phyloP scores from a whole-genome alignment of 192 early-diverging fungal species.

The Coemansia guatemalensis region DNA sequence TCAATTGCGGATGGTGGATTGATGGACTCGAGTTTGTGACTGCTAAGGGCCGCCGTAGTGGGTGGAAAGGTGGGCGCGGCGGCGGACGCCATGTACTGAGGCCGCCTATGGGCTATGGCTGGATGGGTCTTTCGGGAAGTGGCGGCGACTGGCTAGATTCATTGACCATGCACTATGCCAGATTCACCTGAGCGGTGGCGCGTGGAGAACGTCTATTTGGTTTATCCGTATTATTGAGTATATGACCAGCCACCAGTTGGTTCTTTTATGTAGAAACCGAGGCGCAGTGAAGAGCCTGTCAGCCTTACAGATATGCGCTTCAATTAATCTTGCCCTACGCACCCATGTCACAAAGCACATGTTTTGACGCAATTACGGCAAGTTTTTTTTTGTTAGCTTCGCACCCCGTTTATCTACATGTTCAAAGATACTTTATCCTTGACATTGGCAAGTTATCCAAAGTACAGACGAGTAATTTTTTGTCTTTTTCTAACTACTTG shows the following conservation, averaged over 20 bases:
- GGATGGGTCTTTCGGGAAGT: conserved; percentile 59
- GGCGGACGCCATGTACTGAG: conserved; percentile 50
- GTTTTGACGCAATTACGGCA: too few relatives aligned
- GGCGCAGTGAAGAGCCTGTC: conserved; percentile 3
- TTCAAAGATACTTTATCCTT: too few relatives aligned
- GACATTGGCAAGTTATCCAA: too few relatives aligned
- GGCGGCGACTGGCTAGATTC: conserved; percentile 57
- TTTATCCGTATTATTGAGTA: too few relatives aligned
- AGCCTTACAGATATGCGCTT: conserved; percentile 2
- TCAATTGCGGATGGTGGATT: conserved; percentile 60
- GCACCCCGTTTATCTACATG: too few relatives aligned
- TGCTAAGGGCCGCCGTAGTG: conserved; percentile 48
- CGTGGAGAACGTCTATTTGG: too few relatives aligned
- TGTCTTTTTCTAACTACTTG: neutral
- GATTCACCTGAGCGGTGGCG: conserved; percentile 5
- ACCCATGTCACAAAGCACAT: too few relatives aligned
- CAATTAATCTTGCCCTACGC: too few relatives aligned
- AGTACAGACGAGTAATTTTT: neutral
- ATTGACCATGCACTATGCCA: conserved; percentile 55
- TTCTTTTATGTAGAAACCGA: neutral
- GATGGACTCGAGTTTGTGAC: conserved; percentile 63
- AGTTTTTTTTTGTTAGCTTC: too few relatives aligned
- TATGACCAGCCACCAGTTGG: neutral
- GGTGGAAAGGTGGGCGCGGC: conserved; percentile 60
- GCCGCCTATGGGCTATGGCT: conserved; percentile 56